A percentile compares a stretch with the other conserved stretches of the same genome.
Conservation (phyloP, 306 rosid genomes). For the Vigna hirtella region DNA sequence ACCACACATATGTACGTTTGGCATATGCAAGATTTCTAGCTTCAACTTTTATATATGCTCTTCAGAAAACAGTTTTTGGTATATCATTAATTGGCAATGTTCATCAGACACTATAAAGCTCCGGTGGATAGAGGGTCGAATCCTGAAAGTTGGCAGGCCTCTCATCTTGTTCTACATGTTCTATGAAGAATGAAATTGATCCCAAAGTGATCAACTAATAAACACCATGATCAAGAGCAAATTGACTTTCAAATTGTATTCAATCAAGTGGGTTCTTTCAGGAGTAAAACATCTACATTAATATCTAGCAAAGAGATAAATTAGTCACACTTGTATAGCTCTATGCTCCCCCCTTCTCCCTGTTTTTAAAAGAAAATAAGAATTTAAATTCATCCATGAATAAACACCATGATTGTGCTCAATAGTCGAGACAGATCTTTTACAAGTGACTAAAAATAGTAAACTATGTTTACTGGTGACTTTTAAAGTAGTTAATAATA, state of each 20-base stretch:
- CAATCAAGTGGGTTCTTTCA: conserved; percentile 55
- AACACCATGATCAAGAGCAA: conserved; percentile 43
- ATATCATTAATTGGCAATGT: conserved; percentile 20
- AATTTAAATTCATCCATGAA: no score
- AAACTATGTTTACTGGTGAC: no score
- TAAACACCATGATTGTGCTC: no score
- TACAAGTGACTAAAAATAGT: neutral
- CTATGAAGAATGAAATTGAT: conserved; percentile 47
- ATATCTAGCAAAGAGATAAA: conserved; percentile 32
- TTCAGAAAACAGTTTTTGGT: conserved; percentile 14
- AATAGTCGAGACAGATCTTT: neutral
- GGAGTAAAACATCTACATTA: conserved; percentile 41
- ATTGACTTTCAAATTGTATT: conserved; percentile 49
- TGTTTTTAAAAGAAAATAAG: no score
- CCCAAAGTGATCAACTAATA: conserved; percentile 57
- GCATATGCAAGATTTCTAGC: conserved; percentile 73
- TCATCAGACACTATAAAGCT: conserved; percentile 42
- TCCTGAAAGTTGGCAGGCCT: conserved; percentile 83
- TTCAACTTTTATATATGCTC: conserved; percentile 38
- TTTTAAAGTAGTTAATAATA: no score
- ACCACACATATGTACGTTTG: conserved; percentile 83
- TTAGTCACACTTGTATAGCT: neutral
- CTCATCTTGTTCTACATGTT: conserved; percentile 43
- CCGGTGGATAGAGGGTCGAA: conserved; percentile 63
- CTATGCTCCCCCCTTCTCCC: no score